phyloP scores from a whole-genome alignment of 2,329 filamentous ascomycete genomes.

The Chrysoporthe austroafricana region DNA sequence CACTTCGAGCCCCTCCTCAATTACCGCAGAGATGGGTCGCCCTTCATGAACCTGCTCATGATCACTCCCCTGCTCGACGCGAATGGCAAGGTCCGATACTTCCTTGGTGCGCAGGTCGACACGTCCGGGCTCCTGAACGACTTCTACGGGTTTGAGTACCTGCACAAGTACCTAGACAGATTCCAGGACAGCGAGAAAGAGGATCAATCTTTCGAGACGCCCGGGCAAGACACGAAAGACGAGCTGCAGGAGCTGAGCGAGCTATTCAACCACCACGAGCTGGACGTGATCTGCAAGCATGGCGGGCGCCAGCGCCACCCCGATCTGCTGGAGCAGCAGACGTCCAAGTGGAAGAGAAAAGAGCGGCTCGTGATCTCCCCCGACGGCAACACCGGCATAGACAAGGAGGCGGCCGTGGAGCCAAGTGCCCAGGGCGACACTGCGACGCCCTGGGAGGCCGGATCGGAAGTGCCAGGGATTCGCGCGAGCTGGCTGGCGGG shows the following conservation, averaged over 20 bases:
- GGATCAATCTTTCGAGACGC: conserved; percentile 20
- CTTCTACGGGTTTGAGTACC: conserved; percentile 65
- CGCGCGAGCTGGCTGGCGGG: not conserved
- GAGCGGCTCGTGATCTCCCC: conserved; percentile 44
- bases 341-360: conserved; percentile 42
- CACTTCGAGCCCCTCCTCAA: conserved; percentile 76
- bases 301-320: conserved; percentile 66
- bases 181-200: conserved; percentile 35
- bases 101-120: conserved; percentile 74
- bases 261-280: conserved; percentile 70
- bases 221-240: conserved; percentile 46
- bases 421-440: conserved; percentile 22
- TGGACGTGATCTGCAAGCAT: conserved; percentile 64
- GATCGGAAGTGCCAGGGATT: conserved; percentile 6
- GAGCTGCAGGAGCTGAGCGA: conserved; percentile 69
- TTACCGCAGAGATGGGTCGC: conserved; percentile 74
- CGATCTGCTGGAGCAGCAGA: conserved; percentile 45
- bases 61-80: conserved; percentile 71
- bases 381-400: conserved; percentile 24
- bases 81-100: conserved; percentile 66
- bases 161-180: conserved; percentile 52
- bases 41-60: conserved; percentile 78
- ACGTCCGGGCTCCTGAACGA: conserved; percentile 70
- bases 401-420: conserved; percentile 25
- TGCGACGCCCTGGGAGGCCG: conserved; percentile 16